A percentile compares a stretch with the other conserved stretches of the same genome.
phyloP scores from a whole-genome alignment of 768 basidiomycete genomes.

The Candolleomyces efflorescens region DNA sequence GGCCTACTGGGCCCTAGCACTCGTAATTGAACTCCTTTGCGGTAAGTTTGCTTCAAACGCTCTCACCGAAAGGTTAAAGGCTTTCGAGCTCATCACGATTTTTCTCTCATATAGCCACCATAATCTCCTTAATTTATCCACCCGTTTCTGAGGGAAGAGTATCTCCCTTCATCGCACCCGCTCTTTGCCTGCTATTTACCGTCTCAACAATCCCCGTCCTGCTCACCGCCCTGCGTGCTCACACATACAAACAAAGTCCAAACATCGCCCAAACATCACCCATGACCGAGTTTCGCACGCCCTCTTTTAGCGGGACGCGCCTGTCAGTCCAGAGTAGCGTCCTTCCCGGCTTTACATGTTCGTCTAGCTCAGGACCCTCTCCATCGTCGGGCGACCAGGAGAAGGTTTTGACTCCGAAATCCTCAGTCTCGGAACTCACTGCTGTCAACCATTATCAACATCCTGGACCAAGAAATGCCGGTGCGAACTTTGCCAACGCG shows the following conservation, averaged over 20 bases:
- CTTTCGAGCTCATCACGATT: not conserved
- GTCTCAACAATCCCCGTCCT: conserved; percentile 3
- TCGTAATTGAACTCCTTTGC: conserved; percentile 8
- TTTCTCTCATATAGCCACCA: conserved; percentile 1
- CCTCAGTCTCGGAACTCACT: conserved; percentile 4
- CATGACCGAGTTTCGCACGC: conserved; percentile 6
- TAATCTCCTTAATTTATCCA: not conserved
- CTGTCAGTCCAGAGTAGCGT: not conserved
- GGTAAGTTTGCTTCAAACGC: conserved; percentile 1
- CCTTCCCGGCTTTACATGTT: not conserved
- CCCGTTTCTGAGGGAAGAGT: not conserved
- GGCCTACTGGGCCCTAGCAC: conserved; percentile 1
- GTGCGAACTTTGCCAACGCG: not conserved
- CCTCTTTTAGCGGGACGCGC: conserved; percentile 8
- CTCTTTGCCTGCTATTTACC: conserved; percentile 6
- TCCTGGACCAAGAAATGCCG: not conserved
- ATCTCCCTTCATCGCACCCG: conserved; percentile 1
- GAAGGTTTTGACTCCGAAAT: conserved; percentile 3
- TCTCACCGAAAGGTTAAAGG: not conserved
- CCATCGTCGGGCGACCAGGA: not conserved
- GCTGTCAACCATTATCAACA: conserved; percentile 5
- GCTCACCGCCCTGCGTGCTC: conserved; percentile 5
- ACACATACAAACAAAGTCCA: conserved; percentile 5
- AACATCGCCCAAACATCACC: conserved; percentile 6
- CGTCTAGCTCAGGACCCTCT: not conserved